Base-by-base conservation (phyloP, 768 basidiomycete genomes). In the Amanita pseudoporphyria region DNA sequence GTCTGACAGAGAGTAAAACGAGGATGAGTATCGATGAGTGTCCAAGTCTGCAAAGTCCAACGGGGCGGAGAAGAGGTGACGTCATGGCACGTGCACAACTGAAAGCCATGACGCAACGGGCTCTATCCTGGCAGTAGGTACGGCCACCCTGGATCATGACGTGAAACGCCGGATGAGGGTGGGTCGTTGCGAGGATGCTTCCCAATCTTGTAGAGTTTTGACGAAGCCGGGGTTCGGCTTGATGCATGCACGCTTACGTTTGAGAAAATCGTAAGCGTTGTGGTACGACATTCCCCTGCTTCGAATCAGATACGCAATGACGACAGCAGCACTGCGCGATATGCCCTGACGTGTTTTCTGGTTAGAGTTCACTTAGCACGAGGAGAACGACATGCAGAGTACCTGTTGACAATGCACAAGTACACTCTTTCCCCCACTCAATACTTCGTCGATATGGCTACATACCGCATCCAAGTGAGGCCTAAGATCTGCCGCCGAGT, bases 371-470 rank as follows among this genome's bases (percentile, higher is more conserved):
- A 12, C 12, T 33, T 10, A 6, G 9, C 14, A 19, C 3, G 13
- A 19, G 14, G 19, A 16, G 36, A 18, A 36, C 7, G 35, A 16
- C 5, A 6, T 14, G 30, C 3, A 19, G 54, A 75, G 57, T 52
- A 87, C 85, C 82, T 88, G 86, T 54, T 88, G 85, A 57, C 86
- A 88, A 60, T 88, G 86, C 1, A 88, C 85, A 51, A 88, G 72
- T 9, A 88, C 79, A 52, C 78, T 84, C 52, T 74, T 64, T 2
- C 86, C 85, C 16, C 68, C 66, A 3, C 67, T 58, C n/a, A 88
- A 69, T 14, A 78, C 75, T 24, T 66, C 67, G 54, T 84, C 78
- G 51, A 88, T 88, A 61, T 79, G 74, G 39, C 72, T 69, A 50
- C 84, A 86, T 16, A 78, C 82, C 3, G 69, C 73, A 60, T 87